Conservation (phyloP, 495 filamentous ascomycete species). For the Pyrenopolyporus hunteri region DNA sequence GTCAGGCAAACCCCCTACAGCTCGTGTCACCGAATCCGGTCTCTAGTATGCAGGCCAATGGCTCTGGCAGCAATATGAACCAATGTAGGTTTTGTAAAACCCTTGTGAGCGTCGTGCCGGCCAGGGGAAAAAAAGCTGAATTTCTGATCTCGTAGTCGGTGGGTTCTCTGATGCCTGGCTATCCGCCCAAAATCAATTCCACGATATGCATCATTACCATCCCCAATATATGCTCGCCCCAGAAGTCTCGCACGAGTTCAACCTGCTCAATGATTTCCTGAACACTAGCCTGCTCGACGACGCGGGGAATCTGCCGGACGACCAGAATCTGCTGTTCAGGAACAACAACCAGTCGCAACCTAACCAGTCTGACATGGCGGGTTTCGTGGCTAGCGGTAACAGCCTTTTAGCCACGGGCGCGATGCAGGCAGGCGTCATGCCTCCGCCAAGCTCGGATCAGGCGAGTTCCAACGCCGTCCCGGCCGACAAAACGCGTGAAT, state of each 20-base stretch:
- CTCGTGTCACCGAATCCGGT: slow-evolving; percentile 63
- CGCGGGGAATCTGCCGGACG: slow-evolving; percentile 66
- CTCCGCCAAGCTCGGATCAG: slow-evolving; percentile 55
- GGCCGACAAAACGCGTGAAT: slow-evolving; percentile 86
- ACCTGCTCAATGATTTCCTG: slow-evolving; percentile 93
- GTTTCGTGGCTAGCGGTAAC: slow-evolving; percentile 46
- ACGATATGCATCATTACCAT: slow-evolving; percentile 93
- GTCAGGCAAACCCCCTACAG: slow-evolving; percentile 55
- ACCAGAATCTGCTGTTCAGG: slow-evolving; percentile 51
- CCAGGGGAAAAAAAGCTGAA: slow-evolving; percentile 37
- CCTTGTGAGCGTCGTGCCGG: slow-evolving; percentile 37
- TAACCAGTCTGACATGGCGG: slow-evolving; percentile 43
- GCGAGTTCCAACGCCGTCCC: slow-evolving; percentile 64
- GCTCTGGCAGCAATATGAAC: slow-evolving; percentile 65
- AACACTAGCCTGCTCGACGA: slow-evolving; percentile 87
- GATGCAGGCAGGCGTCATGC: slow-evolving; percentile 48
- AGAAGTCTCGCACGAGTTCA: slow-evolving; percentile 94
- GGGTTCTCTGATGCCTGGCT: slow-evolving; percentile 63
- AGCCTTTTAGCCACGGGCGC: slow-evolving; percentile 49
- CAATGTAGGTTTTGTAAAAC: slow-evolving; percentile 70
- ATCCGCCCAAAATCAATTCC: slow-evolving; percentile 74
- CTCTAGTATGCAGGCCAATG: slow-evolving; percentile 59
- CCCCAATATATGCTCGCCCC: slow-evolving; percentile 95
- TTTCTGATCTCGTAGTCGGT: slow-evolving; percentile 56
- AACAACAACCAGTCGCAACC: slow-evolving; percentile 42